Percentiles rank a stretch among this genome's conserved stretches.
phyloP scores from a whole-genome alignment of 2,329 filamentous ascomycete genomes.

The Alternaria novae-zelandiae region DNA sequence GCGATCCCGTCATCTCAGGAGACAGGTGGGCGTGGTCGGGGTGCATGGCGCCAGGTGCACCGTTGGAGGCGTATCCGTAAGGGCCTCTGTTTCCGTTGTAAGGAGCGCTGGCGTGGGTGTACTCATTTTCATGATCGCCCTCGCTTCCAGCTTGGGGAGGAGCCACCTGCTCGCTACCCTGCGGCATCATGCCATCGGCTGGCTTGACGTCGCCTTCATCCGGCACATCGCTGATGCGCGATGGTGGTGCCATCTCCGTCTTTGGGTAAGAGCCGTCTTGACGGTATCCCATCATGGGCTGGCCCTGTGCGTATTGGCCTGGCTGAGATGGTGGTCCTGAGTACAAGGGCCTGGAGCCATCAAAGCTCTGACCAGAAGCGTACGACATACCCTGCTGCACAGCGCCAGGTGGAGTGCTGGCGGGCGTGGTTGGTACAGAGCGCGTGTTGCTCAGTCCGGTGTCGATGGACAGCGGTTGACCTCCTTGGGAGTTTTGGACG shows the following conservation, averaged over 20 bases:
- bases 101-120: conserved; percentile 76
- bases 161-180: conserved; percentile 56
- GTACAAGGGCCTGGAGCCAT: conserved; percentile 79
- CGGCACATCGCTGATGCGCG: conserved; percentile 66
- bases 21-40: conserved; percentile 79
- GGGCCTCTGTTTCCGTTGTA: conserved; percentile 76
- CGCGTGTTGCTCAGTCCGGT: conserved; percentile 77
- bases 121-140: conserved; percentile 78
- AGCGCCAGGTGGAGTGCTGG: conserved; percentile 83
- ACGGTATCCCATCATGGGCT: conserved; percentile 69
- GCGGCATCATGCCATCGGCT: conserved; percentile 64
- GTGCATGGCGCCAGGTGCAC: conserved; percentile 69
- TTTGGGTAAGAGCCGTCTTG: conserved; percentile 67
- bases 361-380: conserved; percentile 73
- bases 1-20: conserved; percentile 82
- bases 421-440: conserved; percentile 89
- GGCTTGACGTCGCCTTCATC: conserved; percentile 70
- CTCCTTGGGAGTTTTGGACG: conserved; percentile 59
- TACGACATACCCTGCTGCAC: conserved; percentile 84
- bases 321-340: conserved; percentile 70
- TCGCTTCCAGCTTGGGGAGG: conserved; percentile 68
- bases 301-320: conserved; percentile 71
- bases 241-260: conserved; percentile 86
- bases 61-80: conserved; percentile 76
- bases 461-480: conserved; percentile 80